phyloP scores from a whole-genome alignment of 1,284 basidiomycete species.

The Blastosporella zonata region DNA sequence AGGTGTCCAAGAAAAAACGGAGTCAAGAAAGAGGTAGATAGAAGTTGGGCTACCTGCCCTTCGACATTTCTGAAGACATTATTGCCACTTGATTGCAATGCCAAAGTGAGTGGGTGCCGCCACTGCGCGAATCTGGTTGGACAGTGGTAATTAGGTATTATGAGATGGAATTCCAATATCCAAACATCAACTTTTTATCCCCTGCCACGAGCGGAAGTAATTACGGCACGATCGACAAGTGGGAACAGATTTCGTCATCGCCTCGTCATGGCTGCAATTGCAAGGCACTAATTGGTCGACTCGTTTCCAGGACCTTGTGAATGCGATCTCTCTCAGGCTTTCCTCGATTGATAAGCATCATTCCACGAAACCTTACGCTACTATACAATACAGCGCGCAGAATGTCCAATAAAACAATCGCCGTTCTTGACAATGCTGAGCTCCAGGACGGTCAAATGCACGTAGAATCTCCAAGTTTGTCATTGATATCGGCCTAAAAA shows the following conservation, averaged over 20 bases:
- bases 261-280: slow-evolving; percentile 1
- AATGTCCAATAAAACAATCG: slow-evolving; percentile 55
- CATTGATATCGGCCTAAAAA: background rate
- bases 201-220: background rate
- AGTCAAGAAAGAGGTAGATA: too few relatives aligned
- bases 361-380: slow-evolving; percentile 9
- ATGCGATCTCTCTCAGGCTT: slow-evolving; percentile 15
- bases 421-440: slow-evolving; percentile 64
- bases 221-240: background rate
- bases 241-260: background rate
- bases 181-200: too few relatives aligned
- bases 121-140: too few relatives aligned
- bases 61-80: too few relatives aligned
- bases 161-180: too few relatives aligned
- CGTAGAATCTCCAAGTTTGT: slow-evolving; percentile 17
- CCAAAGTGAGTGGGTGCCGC: too few relatives aligned
- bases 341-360: slow-evolving; percentile 12
- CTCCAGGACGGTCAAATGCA: slow-evolving; percentile 79
- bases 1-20: too few relatives aligned
- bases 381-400: slow-evolving; percentile 18
- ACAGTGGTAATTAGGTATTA: too few relatives aligned
- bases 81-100: too few relatives aligned
- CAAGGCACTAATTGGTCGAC: slow-evolving; percentile 4
- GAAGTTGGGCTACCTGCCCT: too few relatives aligned
- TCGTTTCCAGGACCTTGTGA: background rate